phyloP scores from a whole-genome alignment of 2,329 filamentous ascomycete genomes.

The Colletotrichum coccodes region DNA sequence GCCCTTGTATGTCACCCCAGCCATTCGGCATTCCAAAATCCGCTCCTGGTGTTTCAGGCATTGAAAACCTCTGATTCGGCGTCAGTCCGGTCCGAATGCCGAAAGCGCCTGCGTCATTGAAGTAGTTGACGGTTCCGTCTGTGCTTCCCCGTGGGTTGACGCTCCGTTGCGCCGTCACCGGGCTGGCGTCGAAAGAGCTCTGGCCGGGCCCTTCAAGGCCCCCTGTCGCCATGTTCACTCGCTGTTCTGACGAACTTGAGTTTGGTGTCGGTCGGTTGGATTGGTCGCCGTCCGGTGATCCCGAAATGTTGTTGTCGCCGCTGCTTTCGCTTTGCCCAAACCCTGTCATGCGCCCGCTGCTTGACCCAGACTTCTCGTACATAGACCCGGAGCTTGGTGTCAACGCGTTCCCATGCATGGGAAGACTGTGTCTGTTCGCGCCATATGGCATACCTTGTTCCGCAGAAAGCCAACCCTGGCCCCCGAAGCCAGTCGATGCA shows the following conservation, averaged over 20 bases:
- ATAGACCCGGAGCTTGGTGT: conserved; percentile 37
- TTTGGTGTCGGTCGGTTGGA: conserved; percentile 70
- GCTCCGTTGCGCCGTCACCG: conserved; percentile 56
- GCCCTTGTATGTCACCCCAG: conserved; percentile 55
- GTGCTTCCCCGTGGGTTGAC: conserved; percentile 48
- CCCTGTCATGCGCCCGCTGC: conserved; percentile 42
- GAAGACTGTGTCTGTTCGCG: conserved; percentile 30
- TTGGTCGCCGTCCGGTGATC: conserved; percentile 58
- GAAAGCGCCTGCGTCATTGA: conserved; percentile 51
- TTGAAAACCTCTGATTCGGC: conserved; percentile 45
- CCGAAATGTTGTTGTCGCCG: conserved; percentile 56
- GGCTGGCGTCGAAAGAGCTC: conserved; percentile 63
- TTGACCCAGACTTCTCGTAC: conserved; percentile 43
- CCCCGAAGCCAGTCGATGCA: conserved; percentile 40
- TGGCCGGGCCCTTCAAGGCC: conserved; percentile 48
- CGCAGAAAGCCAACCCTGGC: conserved; percentile 49
- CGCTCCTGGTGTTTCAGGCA: conserved; percentile 48
- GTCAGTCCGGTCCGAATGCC: conserved; percentile 47
- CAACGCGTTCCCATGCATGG: conserved; percentile 22
- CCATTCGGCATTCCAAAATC: conserved; percentile 54
- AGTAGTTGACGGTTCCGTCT: conserved; percentile 52
- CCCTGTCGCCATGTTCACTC: conserved; percentile 35
- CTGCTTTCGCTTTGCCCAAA: conserved; percentile 55
- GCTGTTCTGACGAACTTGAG: conserved; percentile 62
- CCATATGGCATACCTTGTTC: conserved; percentile 49